Conservation (phyloP, 306 rosid genomes). For the Lathyrus aphaca region DNA sequence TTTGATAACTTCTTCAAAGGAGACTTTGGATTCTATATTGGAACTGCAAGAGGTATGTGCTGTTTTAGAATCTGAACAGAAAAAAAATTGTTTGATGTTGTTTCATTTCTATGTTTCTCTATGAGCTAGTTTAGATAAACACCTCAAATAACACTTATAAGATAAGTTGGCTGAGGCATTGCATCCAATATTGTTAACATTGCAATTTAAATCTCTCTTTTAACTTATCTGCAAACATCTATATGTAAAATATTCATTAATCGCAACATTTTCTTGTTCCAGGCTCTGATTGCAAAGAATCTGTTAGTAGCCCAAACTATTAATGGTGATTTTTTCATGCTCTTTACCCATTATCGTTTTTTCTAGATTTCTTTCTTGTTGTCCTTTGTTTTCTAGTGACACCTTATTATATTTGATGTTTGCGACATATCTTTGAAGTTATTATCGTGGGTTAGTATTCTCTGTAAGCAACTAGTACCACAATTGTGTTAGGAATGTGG, state of each 20-base stretch:
- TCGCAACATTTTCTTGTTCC: constrained; percentile 38
- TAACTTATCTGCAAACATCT: constrained; percentile 1
- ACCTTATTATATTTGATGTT: constrained; percentile 28
- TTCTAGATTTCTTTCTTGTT: constrained; percentile 12
- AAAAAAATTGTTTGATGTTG: constrained; percentile 7
- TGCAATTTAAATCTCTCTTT: not conserved
- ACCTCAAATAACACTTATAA: not conserved
- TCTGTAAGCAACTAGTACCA: not conserved
- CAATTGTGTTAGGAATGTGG: not conserved
- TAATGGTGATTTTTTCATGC: constrained; percentile 49
- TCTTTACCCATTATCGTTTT: constrained; percentile 28
- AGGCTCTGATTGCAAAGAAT: constrained; percentile 76
- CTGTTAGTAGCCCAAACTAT: constrained; percentile 58
- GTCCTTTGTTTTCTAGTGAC: not conserved
- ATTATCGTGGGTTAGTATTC: not conserved
- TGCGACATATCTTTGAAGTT: constrained; percentile 16
- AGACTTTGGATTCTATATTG: constrained; percentile 73
- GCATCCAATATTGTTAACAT: not conserved
- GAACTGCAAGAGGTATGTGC: constrained; percentile 75
- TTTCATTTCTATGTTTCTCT: constrained; percentile 10
- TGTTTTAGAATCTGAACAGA: constrained; percentile 18
- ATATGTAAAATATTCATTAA: not conserved
- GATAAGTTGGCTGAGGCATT: not conserved
- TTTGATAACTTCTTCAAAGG: constrained; percentile 67
- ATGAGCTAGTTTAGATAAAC: too few species aligned